A percentile compares a stretch with the other conserved stretches of the same genome.
These are phyloP conservation scores for Phytopythium boreale DNA, from an alignment of 352 stramenopile species.

Conservation along the genomic window DNA sequence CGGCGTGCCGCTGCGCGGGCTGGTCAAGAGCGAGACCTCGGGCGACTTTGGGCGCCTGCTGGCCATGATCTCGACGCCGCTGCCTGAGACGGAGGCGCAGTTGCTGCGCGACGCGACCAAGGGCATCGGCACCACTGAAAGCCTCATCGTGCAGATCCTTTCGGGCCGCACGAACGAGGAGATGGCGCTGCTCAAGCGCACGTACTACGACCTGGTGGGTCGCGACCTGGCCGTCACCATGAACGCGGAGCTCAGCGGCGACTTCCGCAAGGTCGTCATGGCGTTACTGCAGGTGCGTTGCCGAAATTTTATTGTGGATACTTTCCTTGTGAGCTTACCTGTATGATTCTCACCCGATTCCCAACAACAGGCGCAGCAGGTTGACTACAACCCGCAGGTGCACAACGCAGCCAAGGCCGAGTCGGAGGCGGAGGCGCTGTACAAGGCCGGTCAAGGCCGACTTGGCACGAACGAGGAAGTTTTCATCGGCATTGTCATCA, in stretches of 20 bases:
- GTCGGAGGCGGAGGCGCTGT: slow-evolving; percentile 56
- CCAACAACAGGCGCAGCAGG: slow-evolving; percentile 25
- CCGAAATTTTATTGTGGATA: no score
- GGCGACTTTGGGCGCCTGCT: slow-evolving; percentile 69
- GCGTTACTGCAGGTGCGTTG: slow-evolving; percentile 40
- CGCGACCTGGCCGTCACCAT: slow-evolving; percentile 66
- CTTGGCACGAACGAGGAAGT: slow-evolving; percentile 72
- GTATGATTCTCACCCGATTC: background rate
- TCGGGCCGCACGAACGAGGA: slow-evolving; percentile 74
- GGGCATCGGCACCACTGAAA: slow-evolving; percentile 69
- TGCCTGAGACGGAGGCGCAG: slow-evolving; percentile 68
- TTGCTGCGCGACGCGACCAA: slow-evolving; percentile 70
- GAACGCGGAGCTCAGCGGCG: slow-evolving; percentile 66
- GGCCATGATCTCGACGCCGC: slow-evolving; percentile 67
- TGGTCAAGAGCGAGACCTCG: slow-evolving; percentile 72
- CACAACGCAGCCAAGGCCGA: slow-evolving; percentile 69
- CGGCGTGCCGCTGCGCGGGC: slow-evolving; percentile 43
- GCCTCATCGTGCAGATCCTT: slow-evolving; percentile 64
- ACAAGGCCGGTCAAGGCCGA: slow-evolving; percentile 73
- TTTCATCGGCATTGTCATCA: slow-evolving; percentile 63
- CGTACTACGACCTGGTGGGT: slow-evolving; percentile 67
- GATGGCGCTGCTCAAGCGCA: slow-evolving; percentile 75
- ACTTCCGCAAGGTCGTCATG: slow-evolving; percentile 78
- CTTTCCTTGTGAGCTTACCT: background rate
- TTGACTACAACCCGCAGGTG: slow-evolving; percentile 54